These are phyloP conservation scores for Vigna hirtella DNA, from an alignment of 306 rosid species.

Conservation along the genomic window DNA sequence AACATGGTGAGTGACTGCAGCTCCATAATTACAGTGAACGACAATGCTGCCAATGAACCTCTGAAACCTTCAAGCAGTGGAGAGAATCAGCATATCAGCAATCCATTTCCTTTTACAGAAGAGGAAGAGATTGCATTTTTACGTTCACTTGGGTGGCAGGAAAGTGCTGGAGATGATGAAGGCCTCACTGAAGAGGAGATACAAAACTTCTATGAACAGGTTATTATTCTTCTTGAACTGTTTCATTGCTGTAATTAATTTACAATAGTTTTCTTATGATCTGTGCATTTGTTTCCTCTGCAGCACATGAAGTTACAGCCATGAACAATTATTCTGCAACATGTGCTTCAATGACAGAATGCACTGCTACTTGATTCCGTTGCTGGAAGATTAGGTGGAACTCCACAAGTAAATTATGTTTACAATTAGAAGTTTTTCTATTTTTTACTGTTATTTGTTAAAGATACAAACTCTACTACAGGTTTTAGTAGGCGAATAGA, in stretches of 20 bases:
- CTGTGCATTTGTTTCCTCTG: constrained; percentile 32
- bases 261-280: background rate
- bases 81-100: constrained; percentile 21
- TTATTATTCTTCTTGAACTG: constrained; percentile 1
- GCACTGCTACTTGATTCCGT: constrained; percentile 18
- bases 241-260: background rate
- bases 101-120: constrained; percentile 27
- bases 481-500: background rate
- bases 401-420: constrained; percentile 13
- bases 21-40: background rate
- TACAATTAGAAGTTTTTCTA: no score
- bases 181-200: constrained; percentile 55
- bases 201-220: constrained; percentile 46
- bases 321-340: constrained; percentile 25
- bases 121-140: constrained; percentile 52
- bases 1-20: constrained; percentile 26
- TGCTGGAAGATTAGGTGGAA: constrained; percentile 21
- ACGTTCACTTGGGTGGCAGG: constrained; percentile 57
- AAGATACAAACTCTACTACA: background rate
- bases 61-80: constrained; percentile 41
- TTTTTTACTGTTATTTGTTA: background rate
- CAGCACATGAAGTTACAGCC: constrained; percentile 45
- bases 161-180: constrained; percentile 44
- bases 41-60: constrained; percentile 13
- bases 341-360: constrained; percentile 18